These are phyloP conservation scores for Funneliformis caledonium DNA, from an alignment of 371 early-diverging fungal genomes.

Conservation along the genomic window DNA sequence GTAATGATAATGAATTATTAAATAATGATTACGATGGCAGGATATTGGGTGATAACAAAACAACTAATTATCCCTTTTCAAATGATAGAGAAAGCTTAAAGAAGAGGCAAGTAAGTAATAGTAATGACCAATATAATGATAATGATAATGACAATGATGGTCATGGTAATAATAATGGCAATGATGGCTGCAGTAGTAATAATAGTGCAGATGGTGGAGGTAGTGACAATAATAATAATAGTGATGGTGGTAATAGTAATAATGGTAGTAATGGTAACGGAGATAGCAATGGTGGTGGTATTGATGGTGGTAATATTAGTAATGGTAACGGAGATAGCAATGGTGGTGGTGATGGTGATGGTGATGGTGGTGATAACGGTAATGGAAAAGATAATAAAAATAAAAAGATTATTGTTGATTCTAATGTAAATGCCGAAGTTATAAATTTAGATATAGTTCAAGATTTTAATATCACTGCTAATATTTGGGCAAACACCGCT, in stretches of 20 bases:
- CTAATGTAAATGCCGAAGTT: neutral
- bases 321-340: neutral
- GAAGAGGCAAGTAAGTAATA: no score
- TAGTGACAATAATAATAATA: neutral
- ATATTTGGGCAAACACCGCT: neutral
- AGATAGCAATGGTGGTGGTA: neutral
- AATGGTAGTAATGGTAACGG: neutral
- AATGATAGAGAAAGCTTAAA: no score
- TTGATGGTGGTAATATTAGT: neutral
- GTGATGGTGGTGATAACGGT: neutral
- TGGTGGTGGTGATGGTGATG: neutral
- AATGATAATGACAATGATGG: no score
- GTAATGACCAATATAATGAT: no score
- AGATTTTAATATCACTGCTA: neutral
- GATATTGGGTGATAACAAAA: no score
- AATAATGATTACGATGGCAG: no score
- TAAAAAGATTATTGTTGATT: neutral
- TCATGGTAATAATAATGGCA: no score
- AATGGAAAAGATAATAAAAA: neutral
- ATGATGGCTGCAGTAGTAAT: no score
- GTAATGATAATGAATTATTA: no score
- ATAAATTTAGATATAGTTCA: neutral
- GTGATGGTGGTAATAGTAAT: neutral
- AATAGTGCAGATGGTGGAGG: neutral
- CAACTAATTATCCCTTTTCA: no score